Percentiles rank a stretch among this genome's conserved stretches.
Evolutionary conservation across 108 stramenopile genomes (phyloP).

Genomic region (Cyclotella sp.): DNA sequence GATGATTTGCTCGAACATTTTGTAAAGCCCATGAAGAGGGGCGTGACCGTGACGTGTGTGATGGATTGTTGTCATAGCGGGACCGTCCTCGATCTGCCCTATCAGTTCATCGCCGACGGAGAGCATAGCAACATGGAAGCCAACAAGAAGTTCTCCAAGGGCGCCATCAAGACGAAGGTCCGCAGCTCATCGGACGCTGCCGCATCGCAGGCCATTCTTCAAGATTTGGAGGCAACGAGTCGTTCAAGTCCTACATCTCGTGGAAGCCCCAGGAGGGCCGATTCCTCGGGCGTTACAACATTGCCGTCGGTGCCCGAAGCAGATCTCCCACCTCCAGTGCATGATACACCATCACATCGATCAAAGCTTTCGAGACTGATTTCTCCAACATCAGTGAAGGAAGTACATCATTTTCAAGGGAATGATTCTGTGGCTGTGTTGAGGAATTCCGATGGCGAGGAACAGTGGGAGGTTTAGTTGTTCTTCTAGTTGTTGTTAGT

Average conservation of each 20-base stretch:
- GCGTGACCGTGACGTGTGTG: slow-evolving; percentile 63
- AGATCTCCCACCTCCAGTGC: slow-evolving; percentile 9
- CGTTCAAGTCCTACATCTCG: background rate
- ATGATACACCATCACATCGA: slow-evolving; percentile 10
- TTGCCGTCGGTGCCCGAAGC: slow-evolving; percentile 12
- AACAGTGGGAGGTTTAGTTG: slow-evolving; percentile 14
- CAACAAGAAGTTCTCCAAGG: slow-evolving; percentile 25
- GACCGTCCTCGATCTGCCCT: slow-evolving; percentile 80
- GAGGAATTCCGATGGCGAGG: background rate
- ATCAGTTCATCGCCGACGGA: slow-evolving; percentile 63
- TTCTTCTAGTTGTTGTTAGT: too few relatives aligned
- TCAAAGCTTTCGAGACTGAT: background rate
- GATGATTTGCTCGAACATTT: slow-evolving; percentile 69
- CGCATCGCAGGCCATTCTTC: background rate
- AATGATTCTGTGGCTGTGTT: background rate
- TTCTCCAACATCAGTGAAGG: slow-evolving; percentile 7
- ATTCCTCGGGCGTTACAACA: background rate
- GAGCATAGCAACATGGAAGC: slow-evolving; percentile 49
- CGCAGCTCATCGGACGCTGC: background rate
- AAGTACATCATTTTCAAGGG: background rate
- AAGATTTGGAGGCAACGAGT: background rate
- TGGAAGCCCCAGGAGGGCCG: background rate
- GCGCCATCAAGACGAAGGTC: background rate
- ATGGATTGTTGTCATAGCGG: slow-evolving; percentile 90
- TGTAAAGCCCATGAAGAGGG: slow-evolving; percentile 66